Base-by-base conservation (phyloP, 2,329 filamentous ascomycete species). In the Phialocephala sp. region DNA sequence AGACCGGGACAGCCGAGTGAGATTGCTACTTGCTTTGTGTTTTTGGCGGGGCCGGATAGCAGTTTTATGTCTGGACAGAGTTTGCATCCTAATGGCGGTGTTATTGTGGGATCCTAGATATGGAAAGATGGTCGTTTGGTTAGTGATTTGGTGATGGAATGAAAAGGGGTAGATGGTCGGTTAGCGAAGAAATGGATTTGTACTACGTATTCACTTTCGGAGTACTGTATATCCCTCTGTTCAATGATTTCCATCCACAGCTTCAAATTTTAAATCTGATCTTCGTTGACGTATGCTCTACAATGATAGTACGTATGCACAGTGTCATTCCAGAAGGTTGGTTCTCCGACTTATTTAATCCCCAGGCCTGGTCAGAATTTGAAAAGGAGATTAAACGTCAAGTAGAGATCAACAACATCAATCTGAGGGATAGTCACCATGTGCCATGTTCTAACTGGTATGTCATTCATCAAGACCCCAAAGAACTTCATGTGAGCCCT, bases 21-120 rank as follows among this genome's bases (percentile, higher is more conserved):
- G 82, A 90, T 95, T 68, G 92, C 91, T 0, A 90, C 91, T 0
- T 92, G 89, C 73, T 91, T 93, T 64, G 91, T 95, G 4, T 95
- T 95, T 78, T 80, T 96, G 69, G 92, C 92, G 0, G 89, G 87
- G 60, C 81, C 84, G 66, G 92, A 95, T 76, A 92, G 89, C 74
- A 89, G 87, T 57, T 89, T 87, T 67, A 87, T 95, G 55, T 89
- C 86, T 61, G 92, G 92, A 1, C 92, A 94, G 80, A 83, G 81
- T n/a, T 79, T 90, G 59, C 87, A 90, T 74, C 82, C 85, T 39
- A 89, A 89, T 71, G 85, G 85, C n/a, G 85, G 85, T 50, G 79
- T 81, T 41, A 78, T 87, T 67, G 81, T 87, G 35, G 85, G 85
- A 18, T 63, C 50, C 5, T 63, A 59, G 43, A 57, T 15, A 14